Percentiles rank a stretch among this genome's conserved stretches.
phyloP scores from a whole-genome alignment of 495 filamentous ascomycete species.

The Talaromyces adpressus region DNA sequence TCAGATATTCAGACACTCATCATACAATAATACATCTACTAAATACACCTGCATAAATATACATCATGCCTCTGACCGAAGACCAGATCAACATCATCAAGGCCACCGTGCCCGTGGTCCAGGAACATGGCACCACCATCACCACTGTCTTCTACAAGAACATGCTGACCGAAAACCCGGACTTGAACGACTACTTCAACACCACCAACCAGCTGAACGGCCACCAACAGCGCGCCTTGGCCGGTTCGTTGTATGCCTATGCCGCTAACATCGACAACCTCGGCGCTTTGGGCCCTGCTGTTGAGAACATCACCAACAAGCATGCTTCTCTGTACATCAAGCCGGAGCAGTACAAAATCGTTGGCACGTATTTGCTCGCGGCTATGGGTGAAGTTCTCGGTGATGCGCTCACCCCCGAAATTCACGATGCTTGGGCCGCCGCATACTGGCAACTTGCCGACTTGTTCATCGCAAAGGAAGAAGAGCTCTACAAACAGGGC shows the following conservation, averaged over 20 bases:
- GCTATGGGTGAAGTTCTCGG: constrained; percentile 56
- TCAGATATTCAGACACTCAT: background rate
- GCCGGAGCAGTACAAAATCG: constrained; percentile 54
- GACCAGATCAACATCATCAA: constrained; percentile 21
- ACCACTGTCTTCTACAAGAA: constrained; percentile 55
- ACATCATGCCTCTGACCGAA: constrained; percentile 4
- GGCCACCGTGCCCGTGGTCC: constrained; percentile 40
- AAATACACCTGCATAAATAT: background rate
- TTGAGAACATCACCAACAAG: constrained; percentile 60
- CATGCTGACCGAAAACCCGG: constrained; percentile 47
- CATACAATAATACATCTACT: background rate
- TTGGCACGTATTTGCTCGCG: constrained; percentile 51
- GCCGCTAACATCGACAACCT: constrained; percentile 60
- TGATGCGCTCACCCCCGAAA: constrained; percentile 47
- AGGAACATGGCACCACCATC: constrained; percentile 52
- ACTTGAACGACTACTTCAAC: constrained; percentile 56
- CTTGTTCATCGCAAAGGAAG: constrained; percentile 54
- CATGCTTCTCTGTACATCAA: constrained; percentile 57
- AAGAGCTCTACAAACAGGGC: constrained; percentile 42
- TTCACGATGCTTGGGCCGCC: constrained; percentile 54
- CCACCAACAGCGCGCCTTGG: constrained; percentile 55
- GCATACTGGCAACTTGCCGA: constrained; percentile 57
- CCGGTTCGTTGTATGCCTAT: constrained; percentile 53
- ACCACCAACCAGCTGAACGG: constrained; percentile 51
- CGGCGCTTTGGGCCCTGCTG: constrained; percentile 43